A percentile compares a stretch with the other conserved stretches of the same genome.
Conservation (phyloP, 2,329 filamentous ascomycete species). For the Fusarium nanum region DNA sequence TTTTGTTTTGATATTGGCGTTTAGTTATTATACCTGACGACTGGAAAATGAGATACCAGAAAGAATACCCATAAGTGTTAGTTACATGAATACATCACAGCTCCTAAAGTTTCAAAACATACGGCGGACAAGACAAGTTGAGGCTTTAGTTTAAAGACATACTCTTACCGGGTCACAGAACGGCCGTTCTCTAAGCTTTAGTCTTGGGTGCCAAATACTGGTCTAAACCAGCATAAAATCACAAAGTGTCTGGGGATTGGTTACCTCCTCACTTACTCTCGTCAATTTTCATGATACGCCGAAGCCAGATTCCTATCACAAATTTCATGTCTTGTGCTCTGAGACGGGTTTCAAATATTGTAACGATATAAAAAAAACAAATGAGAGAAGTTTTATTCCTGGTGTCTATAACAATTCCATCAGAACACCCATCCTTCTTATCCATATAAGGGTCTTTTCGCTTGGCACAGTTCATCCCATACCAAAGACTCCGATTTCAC, state of each 20-base stretch:
- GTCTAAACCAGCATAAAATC: neutral
- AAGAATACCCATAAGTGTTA: constrained; percentile 15
- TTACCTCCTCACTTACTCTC: neutral
- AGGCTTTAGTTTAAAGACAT: neutral
- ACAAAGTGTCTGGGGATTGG: neutral
- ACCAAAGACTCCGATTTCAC: constrained; percentile 2
- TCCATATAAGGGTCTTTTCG: neutral
- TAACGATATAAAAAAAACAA: neutral
- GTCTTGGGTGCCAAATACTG: neutral
- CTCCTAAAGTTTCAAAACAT: neutral
- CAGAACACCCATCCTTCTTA: neutral
- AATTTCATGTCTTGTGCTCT: neutral
- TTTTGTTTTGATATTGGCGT: constrained; percentile 20
- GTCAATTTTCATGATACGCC: neutral
- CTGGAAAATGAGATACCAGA: constrained; percentile 23
- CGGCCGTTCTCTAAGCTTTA: neutral
- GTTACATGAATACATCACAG: constrained; percentile 2
- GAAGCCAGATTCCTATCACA: neutral
- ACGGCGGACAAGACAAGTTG: neutral
- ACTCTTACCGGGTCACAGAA: neutral
- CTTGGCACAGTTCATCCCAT: constrained; percentile 1
- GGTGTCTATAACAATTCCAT: constrained; percentile 16
- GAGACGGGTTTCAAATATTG: neutral
- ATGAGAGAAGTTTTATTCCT: constrained; percentile 15
- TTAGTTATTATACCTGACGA: constrained; percentile 27